Base-by-base conservation (phyloP, 805 yeast genomes). In the Suhomyces prunicola region DNA sequence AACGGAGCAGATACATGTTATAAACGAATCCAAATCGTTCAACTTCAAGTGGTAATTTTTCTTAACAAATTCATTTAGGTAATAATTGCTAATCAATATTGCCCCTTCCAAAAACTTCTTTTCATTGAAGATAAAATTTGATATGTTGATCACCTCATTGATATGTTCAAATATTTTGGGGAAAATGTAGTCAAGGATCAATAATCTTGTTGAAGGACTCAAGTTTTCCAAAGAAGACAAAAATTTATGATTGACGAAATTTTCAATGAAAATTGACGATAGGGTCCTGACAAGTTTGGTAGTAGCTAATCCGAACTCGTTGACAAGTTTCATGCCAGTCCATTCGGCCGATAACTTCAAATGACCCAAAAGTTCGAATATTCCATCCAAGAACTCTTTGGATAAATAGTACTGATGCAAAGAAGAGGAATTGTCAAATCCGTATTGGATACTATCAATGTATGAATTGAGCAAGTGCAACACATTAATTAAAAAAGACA, bases 361-460 rank as follows among this genome's bases (percentile, higher is more conserved):
- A 44, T 72, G 68, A 1, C 74, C 77, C 17, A 73, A 53, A 7
- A 73, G 56, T 49, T 74, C 79, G 54, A 72, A 70, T 0, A 68
- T 56, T 2, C 78, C 74, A 47, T 74, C 79, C 4, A 75, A 53
- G 68, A 75, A 75, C 10, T 63, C 71, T 46, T 62, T 67, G 19
- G 67, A 60, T 6, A 55, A 50, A 44, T 68, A 73, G 26, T 67
- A 64, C 3, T 47, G 46, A n/a, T 54, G 53, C 12, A 75, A 58
- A 1, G 65, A 54, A 5, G 54, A 56, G 4, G 60, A 51, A 4
- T 60, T 61, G 22, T 68, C 63, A 44, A 61, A 63, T 1, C 78
- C 78, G 10, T 57, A 36, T 46, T 64, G 61, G 9, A 75, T 63
- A 5, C 67, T 56, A 22, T 67, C 70, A 4, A 67, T 54, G 54